These are phyloP conservation scores for Berkeleyomyces basicola DNA, from an alignment of 2,329 filamentous ascomycete genomes.

Conservation along the genomic window DNA sequence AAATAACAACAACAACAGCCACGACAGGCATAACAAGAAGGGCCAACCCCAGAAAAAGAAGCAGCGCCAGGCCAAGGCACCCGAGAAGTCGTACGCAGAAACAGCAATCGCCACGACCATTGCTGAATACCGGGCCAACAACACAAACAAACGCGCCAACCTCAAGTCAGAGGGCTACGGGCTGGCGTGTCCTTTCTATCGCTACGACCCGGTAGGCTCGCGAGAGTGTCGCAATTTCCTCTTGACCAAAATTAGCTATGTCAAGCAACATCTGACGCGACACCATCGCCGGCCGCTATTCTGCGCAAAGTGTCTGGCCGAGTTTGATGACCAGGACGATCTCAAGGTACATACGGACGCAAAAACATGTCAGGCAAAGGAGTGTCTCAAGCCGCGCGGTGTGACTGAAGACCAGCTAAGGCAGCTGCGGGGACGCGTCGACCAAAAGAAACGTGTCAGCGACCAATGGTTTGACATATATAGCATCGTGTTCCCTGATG, in stretches of 20 bases:
- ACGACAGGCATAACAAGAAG: not conserved
- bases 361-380: constrained; percentile 11
- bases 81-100: not conserved
- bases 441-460: constrained; percentile 15
- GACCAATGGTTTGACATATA: constrained; percentile 18
- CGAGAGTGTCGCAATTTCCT: constrained; percentile 16
- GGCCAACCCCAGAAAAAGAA: not conserved
- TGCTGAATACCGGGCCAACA: not conserved
- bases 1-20: not conserved
- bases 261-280: constrained; percentile 18
- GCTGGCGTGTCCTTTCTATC: constrained; percentile 17
- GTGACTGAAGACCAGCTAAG: constrained; percentile 16
- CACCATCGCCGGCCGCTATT: constrained; percentile 16
- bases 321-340: constrained; percentile 14
- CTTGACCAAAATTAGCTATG: constrained; percentile 17
- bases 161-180: constrained; percentile 10
- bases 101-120: not conserved
- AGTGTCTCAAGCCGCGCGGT: constrained; percentile 12
- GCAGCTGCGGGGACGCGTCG: constrained; percentile 14
- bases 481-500: constrained; percentile 15
- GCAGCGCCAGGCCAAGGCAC: constrained; percentile 3
- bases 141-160: constrained; percentile 9
- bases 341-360: constrained; percentile 14
- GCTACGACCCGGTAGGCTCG: constrained; percentile 15
- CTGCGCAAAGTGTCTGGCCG: constrained; percentile 16